These are phyloP conservation scores for Verbascum thapsus DNA, from an alignment of 257 asterid species.

Conservation along the genomic window DNA sequence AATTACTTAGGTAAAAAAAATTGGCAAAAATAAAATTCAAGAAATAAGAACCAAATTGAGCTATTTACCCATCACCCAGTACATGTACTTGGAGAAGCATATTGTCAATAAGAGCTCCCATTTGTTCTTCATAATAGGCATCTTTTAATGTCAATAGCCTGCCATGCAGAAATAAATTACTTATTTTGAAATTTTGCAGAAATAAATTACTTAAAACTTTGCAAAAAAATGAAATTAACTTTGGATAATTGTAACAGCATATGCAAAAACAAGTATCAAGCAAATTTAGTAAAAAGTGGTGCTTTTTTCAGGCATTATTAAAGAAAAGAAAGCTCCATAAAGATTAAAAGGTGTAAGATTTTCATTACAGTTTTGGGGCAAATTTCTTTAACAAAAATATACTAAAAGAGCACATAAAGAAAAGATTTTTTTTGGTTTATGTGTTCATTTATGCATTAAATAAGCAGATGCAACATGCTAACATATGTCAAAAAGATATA, in stretches of 20 bases:
- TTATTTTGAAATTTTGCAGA: too few relatives aligned
- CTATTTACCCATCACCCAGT: slow-evolving; percentile 81
- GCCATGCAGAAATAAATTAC: slow-evolving; percentile 32
- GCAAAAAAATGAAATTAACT: not conserved
- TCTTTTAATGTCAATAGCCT: slow-evolving; percentile 75
- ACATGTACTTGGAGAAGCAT: slow-evolving; percentile 78
- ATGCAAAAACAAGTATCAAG: slow-evolving; percentile 16
- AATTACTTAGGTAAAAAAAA: not conserved
- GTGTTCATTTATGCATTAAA: too few relatives aligned
- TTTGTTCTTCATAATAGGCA: slow-evolving; percentile 62
- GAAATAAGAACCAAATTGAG: not conserved
- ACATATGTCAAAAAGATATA: not conserved
- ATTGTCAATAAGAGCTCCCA: slow-evolving; percentile 58
- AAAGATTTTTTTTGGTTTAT: too few relatives aligned
- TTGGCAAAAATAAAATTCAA: slow-evolving; percentile 5
- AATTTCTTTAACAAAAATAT: not conserved
- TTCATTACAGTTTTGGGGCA: too few relatives aligned
- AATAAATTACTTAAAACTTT: slow-evolving; percentile 12
- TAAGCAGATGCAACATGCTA: slow-evolving; percentile 2
- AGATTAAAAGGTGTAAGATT: slow-evolving; percentile 9
- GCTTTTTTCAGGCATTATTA: slow-evolving; percentile 31
- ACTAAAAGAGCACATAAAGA: not conserved
- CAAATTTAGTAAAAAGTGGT: slow-evolving; percentile 19
- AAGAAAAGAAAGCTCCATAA: slow-evolving; percentile 24
- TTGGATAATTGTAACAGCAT: too few relatives aligned